Conservation (phyloP, 306 rosid genomes). For the Carpinus fangiana region DNA sequence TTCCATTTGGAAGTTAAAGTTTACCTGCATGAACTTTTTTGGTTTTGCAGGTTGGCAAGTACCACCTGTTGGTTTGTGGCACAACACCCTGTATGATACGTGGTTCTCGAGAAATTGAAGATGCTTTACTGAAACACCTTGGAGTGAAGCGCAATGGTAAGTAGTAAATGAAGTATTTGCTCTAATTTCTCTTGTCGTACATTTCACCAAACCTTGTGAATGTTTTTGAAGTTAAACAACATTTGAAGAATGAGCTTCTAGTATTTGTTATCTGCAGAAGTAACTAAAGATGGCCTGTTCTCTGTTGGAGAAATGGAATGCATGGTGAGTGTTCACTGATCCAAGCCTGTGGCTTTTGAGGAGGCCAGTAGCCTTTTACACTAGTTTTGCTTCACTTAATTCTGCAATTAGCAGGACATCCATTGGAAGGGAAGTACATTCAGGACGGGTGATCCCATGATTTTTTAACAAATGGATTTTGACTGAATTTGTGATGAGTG, state of each 20-base stretch:
- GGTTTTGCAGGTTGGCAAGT: conserved; percentile 79
- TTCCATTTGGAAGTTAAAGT: conserved; percentile 23
- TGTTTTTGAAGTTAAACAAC: not conserved
- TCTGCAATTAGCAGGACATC: conserved; percentile 4
- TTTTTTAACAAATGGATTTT: not conserved
- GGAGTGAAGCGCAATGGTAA: conserved; percentile 95
- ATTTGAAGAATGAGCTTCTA: conserved; percentile 25
- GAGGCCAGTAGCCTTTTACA: not conserved
- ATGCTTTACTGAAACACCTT: conserved; percentile 81
- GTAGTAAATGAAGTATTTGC: conserved; percentile 16
- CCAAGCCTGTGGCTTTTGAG: conserved; percentile 10
- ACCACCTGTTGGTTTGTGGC: conserved; percentile 96
- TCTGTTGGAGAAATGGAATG: conserved; percentile 99
- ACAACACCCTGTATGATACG: conserved; percentile 99
- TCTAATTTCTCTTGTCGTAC: conserved; percentile 12
- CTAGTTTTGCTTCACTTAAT: conserved; percentile 22
- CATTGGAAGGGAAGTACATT: not conserved
- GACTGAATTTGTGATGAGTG: not conserved
- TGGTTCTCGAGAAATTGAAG: conserved; percentile 92
- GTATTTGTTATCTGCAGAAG: conserved; percentile 66
- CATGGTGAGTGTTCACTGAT: conserved; percentile 64
- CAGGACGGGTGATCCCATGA: conserved; percentile 6
- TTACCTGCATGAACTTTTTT: conserved; percentile 35
- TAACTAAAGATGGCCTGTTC: conserved; percentile 93
- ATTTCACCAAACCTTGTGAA: conserved; percentile 9